Conservation (phyloP, 345 rosid genomes). For the Draba incana region DNA sequence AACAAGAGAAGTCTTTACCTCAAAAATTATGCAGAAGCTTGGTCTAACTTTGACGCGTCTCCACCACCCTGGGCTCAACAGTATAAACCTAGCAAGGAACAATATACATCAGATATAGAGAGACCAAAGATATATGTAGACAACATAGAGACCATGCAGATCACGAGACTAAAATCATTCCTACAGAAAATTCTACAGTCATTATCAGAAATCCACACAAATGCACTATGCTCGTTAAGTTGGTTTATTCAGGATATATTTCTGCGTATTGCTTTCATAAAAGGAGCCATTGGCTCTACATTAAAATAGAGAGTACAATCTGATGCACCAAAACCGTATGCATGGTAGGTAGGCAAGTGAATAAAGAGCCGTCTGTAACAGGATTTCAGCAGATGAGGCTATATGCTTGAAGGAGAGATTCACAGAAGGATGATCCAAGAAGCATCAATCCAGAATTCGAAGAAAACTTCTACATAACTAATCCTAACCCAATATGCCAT, state of each 20-base stretch:
- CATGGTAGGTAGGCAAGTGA: neutral
- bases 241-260: neutral
- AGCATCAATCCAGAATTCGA: neutral
- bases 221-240: conserved; percentile 3
- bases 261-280: too few species aligned
- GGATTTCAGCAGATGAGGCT: neutral
- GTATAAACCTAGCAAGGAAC: conserved; percentile 19
- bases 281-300: neutral
- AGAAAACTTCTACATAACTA: neutral
- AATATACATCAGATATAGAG: conserved; percentile 9
- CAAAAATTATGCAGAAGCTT: neutral
- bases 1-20: conserved; percentile 7
- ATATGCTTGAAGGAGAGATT: neutral
- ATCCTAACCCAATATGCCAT: too few species aligned
- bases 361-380: neutral
- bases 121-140: neutral
- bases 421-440: neutral
- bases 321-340: neutral
- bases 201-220: neutral
- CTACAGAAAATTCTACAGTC: neutral
- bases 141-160: conserved; percentile 10
- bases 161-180: conserved; percentile 6
- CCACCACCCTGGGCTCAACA: conserved; percentile 5
- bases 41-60: neutral
- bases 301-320: neutral